These are phyloP conservation scores for Pythium coloratum DNA, from an alignment of 352 stramenopile genomes.

Conservation along the genomic window DNA sequence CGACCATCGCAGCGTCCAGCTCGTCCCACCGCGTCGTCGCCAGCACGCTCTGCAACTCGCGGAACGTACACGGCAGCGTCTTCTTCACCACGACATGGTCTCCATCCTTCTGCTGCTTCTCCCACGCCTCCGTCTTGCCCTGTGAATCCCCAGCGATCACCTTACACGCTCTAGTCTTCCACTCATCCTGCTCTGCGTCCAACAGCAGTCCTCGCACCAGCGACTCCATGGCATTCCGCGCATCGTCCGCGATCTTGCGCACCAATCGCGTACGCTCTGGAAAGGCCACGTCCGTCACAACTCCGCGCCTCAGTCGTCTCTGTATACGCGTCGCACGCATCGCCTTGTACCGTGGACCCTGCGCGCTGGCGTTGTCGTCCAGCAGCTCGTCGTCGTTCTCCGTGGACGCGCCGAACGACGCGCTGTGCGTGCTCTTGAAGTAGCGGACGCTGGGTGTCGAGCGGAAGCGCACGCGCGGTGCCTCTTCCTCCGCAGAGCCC, in stretches of 20 bases:
- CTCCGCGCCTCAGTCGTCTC: background rate
- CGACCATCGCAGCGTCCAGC: constrained; percentile 18
- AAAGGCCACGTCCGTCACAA: background rate
- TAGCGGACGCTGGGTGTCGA: constrained; percentile 24
- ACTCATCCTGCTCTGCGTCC: background rate
- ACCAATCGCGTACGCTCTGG: constrained; percentile 2
- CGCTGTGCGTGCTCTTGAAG: constrained; percentile 23
- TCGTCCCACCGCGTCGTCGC: constrained; percentile 13
- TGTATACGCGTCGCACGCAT: constrained; percentile 12
- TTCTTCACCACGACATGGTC: constrained; percentile 1
- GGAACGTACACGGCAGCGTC: constrained; percentile 1
- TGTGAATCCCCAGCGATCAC: background rate
- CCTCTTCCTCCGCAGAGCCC: constrained; percentile 15
- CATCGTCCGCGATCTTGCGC: constrained; percentile 17
- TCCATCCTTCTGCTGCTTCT: background rate
- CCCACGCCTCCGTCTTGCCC: background rate
- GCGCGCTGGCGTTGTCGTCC: constrained; percentile 4
- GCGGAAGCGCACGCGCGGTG: constrained; percentile 20
- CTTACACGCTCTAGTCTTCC: background rate
- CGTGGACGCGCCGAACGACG: constrained; percentile 12
- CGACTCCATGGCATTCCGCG: constrained; percentile 2
- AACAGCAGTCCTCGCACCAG: background rate
- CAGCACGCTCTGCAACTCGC: constrained; percentile 16
- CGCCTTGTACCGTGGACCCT: constrained; percentile 11
- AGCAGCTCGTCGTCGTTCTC: background rate